phyloP scores from a whole-genome alignment of 2,329 filamentous ascomycete genomes.

The Exophiala mesophila region DNA sequence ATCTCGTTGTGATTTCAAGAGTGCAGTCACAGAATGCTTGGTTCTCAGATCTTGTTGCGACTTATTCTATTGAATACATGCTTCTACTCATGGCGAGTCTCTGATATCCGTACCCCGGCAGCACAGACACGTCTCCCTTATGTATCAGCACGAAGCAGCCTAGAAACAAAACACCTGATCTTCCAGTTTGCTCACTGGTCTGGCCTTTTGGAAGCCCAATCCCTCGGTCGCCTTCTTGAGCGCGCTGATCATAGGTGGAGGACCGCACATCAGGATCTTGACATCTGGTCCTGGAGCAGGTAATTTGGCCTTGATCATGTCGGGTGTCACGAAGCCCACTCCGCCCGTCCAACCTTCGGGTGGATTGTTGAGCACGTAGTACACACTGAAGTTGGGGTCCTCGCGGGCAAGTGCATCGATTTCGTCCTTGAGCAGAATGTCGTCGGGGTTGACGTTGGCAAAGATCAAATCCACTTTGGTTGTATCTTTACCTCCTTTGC shows the following conservation, averaged over 20 bases:
- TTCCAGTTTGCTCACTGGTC: conserved; percentile 92
- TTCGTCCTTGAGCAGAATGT: conserved; percentile 91
- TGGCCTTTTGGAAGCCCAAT: conserved; percentile 86
- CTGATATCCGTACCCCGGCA: too few relatives aligned
- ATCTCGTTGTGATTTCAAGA: too few relatives aligned
- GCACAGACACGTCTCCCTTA: too few relatives aligned
- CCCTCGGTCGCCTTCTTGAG: conserved; percentile 94
- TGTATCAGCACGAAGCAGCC: too few relatives aligned
- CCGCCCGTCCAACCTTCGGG: conserved; percentile 87
- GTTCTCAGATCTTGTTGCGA: too few relatives aligned
- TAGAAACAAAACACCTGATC: conserved; percentile 98
- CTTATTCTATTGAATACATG: too few relatives aligned
- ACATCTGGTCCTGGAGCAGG: conserved; percentile 79
- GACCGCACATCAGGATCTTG: conserved; percentile 92
- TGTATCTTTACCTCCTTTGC: conserved; percentile 64
- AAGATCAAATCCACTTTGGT: conserved; percentile 95
- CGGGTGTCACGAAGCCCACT: conserved; percentile 87
- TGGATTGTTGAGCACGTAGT: conserved; percentile 96
- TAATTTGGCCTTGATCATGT: conserved; percentile 78
- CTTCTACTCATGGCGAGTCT: too few relatives aligned
- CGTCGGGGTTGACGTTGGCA: conserved; percentile 87
- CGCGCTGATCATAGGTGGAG: conserved; percentile 91
- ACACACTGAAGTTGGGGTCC: conserved; percentile 76
- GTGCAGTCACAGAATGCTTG: too few relatives aligned
- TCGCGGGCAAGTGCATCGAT: conserved; percentile 72